Evolutionary conservation across 768 basidiomycete species (phyloP).

Genomic region (Dioszegia crocea): DNA sequence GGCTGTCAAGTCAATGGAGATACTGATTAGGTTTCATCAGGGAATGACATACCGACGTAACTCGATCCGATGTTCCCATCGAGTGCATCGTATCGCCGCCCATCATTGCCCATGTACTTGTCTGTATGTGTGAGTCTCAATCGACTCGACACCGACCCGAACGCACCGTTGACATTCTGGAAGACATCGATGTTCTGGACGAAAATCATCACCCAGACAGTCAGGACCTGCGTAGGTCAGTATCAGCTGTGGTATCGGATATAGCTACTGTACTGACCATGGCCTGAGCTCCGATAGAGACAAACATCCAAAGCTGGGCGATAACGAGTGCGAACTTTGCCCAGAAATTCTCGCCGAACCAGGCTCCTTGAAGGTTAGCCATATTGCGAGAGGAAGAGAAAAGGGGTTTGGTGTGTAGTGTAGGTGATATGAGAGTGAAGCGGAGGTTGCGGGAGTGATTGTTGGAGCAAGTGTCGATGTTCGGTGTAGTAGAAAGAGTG

Average conservation of each 20-base stretch:
- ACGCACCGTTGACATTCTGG: constrained; percentile 28
- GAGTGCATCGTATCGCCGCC: constrained; percentile 17
- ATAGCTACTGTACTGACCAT: constrained; percentile 25
- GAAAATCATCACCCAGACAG: constrained; percentile 25
- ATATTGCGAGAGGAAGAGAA: constrained; percentile 13
- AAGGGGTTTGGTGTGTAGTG: background rate
- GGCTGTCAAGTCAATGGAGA: constrained; percentile 9
- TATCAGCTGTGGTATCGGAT: background rate
- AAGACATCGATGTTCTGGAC: constrained; percentile 30
- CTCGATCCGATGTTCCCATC: constrained; percentile 3
- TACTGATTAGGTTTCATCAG: background rate
- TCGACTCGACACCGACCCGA: too few species aligned
- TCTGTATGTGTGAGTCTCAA: constrained; percentile 7
- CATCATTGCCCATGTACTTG: constrained; percentile 29
- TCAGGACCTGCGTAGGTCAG: background rate
- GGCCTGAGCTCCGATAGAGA: constrained; percentile 26
- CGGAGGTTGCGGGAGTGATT: background rate
- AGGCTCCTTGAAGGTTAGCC: constrained; percentile 8
- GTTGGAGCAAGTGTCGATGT: background rate
- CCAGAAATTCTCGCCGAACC: constrained; percentile 18
- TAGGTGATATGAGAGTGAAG: background rate
- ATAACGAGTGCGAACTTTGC: constrained; percentile 21
- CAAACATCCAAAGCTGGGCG: constrained; percentile 31
- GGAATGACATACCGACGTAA: constrained; percentile 14
- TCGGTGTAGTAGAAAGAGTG: background rate